Conservation (phyloP, 495 filamentous ascomycete genomes). For the Penicillium roqueforti region DNA sequence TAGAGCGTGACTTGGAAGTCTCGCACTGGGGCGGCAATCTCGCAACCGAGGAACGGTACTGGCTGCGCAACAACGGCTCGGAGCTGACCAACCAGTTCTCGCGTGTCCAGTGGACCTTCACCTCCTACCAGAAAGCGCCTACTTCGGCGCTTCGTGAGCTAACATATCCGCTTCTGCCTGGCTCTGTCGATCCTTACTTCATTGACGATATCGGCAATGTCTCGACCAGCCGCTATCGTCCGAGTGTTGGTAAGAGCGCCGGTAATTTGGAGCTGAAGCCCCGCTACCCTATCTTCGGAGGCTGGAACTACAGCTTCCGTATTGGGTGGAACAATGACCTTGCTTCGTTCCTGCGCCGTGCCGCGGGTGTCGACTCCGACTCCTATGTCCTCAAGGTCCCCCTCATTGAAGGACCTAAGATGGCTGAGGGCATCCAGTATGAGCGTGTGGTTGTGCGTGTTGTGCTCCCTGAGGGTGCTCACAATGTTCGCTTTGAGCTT, state of each 20-base stretch:
- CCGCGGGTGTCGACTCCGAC: slow-evolving; percentile 46
- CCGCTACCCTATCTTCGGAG: slow-evolving; percentile 88
- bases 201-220: slow-evolving; percentile 97
- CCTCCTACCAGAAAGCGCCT: slow-evolving; percentile 67
- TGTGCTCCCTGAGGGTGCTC: slow-evolving; percentile 85
- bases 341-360: slow-evolving; percentile 64
- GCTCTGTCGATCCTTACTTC: slow-evolving; percentile 83
- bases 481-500: slow-evolving; percentile 57
- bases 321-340: slow-evolving; percentile 92
- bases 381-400: slow-evolving; percentile 86
- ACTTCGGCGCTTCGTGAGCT: slow-evolving; percentile 78
- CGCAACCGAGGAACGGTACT: slow-evolving; percentile 90
- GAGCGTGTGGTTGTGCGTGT: slow-evolving; percentile 75
- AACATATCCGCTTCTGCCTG: slow-evolving; percentile 69
- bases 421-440: slow-evolving; percentile 78
- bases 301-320: slow-evolving; percentile 95
- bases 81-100: slow-evolving; percentile 79
- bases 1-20: slow-evolving; percentile 90
- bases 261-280: slow-evolving; percentile 85
- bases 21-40: slow-evolving; percentile 98
- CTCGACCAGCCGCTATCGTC: slow-evolving; percentile 83
- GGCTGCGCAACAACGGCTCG: slow-evolving; percentile 79
- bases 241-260: slow-evolving; percentile 63
- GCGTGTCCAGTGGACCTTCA: slow-evolving; percentile 74
- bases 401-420: slow-evolving; percentile 90